Evolutionary conservation across 1,284 basidiomycete species (phyloP), one percentile per base, ranked within the genome.

Genomic region (Xanthoconium separans): DNA sequence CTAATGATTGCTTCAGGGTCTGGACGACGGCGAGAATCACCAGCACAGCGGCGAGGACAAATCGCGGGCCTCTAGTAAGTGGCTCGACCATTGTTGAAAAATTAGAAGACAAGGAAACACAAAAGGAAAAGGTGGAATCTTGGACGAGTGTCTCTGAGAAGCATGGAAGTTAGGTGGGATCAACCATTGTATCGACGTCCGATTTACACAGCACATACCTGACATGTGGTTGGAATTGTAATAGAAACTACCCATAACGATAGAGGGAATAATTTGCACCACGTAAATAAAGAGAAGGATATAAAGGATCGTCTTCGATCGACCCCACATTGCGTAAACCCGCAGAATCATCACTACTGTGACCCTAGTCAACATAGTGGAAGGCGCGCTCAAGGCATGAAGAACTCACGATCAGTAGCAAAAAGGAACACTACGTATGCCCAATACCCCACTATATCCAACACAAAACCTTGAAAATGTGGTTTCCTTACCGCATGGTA

Each of bases 331-430:
- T 8, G 56, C 47, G 31, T 64, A 59, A 4, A 61, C 44, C 0
- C 53, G 53, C 22, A 64, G 24, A 29, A 62, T 41, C 53, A 64
- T 64, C 10, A 62, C 40, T 1, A 58, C 61, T 62, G 31, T 37
- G 15, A 34, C 7, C 6, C 2, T 24, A 8, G 1, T 2, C 13
- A 20, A 3, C 3, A 6, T 9, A 16, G 30, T 2, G 8, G n/a
- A 16, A 3, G 16, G 18, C 6, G 5, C 4, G 1, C 22, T 22
- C 22, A 22, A 4, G 4, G 22, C 4, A 1, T 16, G n/a, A n/a
- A n/a, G n/a, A 24, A 44, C 60, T 59, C 16, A 62, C 61, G 10
- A 47, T 61, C 51, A 4, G 42, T 31, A n/a, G 46, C 44, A 8
- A 22, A 29, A 29, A 37, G 34, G 11, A 60, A 63, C 4, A 63